phyloP scores from a whole-genome alignment of 148 eudicot genomes.

The Vaccinium vitisidaea region DNA sequence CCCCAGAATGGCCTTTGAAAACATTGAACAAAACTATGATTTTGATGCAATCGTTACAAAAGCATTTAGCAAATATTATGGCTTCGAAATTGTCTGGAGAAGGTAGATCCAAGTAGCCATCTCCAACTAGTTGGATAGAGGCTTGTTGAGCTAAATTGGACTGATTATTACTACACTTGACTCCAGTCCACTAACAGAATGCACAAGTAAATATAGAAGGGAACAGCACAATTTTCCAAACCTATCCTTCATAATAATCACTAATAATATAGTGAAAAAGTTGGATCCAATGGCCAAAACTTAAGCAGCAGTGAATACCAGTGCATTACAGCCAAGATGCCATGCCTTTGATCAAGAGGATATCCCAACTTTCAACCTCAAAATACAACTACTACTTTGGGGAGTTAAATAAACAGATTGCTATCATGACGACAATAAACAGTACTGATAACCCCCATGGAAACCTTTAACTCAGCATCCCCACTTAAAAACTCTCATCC shows the following conservation, averaged over 20 bases:
- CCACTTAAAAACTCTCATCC: neutral
- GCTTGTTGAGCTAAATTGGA: too few species aligned
- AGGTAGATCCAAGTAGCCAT: too few species aligned
- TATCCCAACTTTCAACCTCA: neutral
- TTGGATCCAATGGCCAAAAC: neutral
- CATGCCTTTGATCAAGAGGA: neutral
- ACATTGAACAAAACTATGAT: neutral
- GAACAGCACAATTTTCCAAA: neutral
- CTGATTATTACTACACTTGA: too few species aligned
- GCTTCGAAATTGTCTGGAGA: too few species aligned
- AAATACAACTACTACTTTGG: neutral
- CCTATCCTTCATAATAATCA: neutral
- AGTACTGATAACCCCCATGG: neutral
- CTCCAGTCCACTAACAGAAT: neutral
- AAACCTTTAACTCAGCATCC: constrained; percentile 6
- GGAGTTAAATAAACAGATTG: constrained; percentile 2
- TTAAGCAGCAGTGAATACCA: neutral
- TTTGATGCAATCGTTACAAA: neutral
- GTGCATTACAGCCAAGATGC: neutral
- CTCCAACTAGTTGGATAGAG: too few species aligned
- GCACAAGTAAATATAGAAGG: neutral
- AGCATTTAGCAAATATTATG: neutral
- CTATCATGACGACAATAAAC: too few species aligned
- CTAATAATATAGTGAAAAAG: neutral
- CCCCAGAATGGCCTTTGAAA: neutral